Conservation (phyloP, 106 monocot genomes). For the Vanilla planifolia region DNA sequence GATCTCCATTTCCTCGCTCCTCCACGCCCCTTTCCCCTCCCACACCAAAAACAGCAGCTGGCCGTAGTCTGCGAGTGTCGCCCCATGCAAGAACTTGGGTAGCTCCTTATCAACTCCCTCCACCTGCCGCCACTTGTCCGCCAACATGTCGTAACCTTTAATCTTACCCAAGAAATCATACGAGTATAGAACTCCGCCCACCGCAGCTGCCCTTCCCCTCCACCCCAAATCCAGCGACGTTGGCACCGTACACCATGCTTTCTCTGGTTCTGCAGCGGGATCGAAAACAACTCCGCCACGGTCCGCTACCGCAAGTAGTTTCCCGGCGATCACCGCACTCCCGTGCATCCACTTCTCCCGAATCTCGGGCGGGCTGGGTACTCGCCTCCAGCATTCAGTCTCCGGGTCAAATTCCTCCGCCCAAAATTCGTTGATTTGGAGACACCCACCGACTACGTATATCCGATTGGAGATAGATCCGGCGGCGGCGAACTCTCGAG, state of each 20-base stretch:
- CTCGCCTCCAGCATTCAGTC: conserved; percentile 19
- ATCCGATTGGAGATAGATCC: conserved; percentile 25
- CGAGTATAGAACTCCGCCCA: conserved; percentile 58
- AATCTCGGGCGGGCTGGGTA: conserved; percentile 44
- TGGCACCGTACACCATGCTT: conserved; percentile 51
- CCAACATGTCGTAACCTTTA: conserved; percentile 48
- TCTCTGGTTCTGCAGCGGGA: conserved; percentile 12
- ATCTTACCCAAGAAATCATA: conserved; percentile 76
- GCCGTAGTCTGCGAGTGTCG: conserved; percentile 42
- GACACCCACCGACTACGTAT: conserved; percentile 69
- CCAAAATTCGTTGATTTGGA: conserved; percentile 37
- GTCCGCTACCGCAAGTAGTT: conserved; percentile 71
- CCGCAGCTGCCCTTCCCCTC: conserved; percentile 65
- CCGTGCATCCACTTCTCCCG: conserved; percentile 87
- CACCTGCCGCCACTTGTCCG: conserved; percentile 45
- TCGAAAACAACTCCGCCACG: conserved; percentile 67
- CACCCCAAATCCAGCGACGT: conserved; percentile 54
- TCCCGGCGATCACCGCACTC: conserved; percentile 47
- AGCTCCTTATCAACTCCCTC: conserved; percentile 51
- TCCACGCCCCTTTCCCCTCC: conserved; percentile 35
- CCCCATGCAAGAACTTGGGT: conserved; percentile 61
- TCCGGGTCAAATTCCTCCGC: conserved; percentile 50
- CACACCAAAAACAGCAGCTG: conserved; percentile 61
- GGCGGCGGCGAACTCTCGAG: conserved; percentile 62
- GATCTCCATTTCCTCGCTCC: conserved; percentile 21